phyloP scores from a whole-genome alignment of 495 filamentous ascomycete species.

The Penicillium riverlandense region DNA sequence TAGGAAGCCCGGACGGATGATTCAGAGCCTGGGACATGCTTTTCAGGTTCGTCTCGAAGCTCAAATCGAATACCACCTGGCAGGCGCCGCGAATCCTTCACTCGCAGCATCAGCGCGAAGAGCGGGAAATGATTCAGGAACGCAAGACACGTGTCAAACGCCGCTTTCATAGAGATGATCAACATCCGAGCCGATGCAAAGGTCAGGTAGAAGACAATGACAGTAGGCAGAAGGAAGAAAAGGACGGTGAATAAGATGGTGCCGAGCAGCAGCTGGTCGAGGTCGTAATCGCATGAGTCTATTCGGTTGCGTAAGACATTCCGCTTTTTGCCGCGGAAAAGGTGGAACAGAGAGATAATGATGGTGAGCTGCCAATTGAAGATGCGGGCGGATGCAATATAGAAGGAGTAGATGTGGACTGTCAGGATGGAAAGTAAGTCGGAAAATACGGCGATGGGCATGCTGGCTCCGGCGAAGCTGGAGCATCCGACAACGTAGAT shows the following conservation, averaged over 20 bases:
- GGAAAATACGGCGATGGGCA: slow-evolving; percentile 95
- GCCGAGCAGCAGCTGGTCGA: slow-evolving; percentile 93
- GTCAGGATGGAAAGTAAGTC: slow-evolving; percentile 90
- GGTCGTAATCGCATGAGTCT: slow-evolving; percentile 97
- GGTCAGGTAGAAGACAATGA: slow-evolving; percentile 92
- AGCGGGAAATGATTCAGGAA: slow-evolving; percentile 97
- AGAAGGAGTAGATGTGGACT: slow-evolving; percentile 95
- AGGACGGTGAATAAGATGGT: slow-evolving; percentile 95
- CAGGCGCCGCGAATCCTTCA: slow-evolving; percentile 86
- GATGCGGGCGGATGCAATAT: slow-evolving; percentile 90
- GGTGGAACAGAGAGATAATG: slow-evolving; percentile 91
- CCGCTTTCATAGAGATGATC: slow-evolving; percentile 86
- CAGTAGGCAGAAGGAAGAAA: slow-evolving; percentile 91
- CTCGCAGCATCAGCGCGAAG: slow-evolving; percentile 91
- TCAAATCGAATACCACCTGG: slow-evolving; percentile 93
- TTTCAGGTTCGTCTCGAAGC: slow-evolving; percentile 54
- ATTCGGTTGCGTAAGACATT: slow-evolving; percentile 97
- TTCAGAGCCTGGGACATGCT: slow-evolving; percentile 7
- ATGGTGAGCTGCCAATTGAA: slow-evolving; percentile 98
- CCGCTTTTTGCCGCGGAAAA: slow-evolving; percentile 95
- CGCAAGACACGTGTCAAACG: slow-evolving; percentile 82
- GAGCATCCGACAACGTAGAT: slow-evolving; percentile 93
- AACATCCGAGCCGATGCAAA: slow-evolving; percentile 92
- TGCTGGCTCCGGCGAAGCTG: slow-evolving; percentile 89
- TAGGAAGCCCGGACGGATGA: slow-evolving; percentile 54